Conservation (phyloP, 345 rosid species). For the Acer negundo region DNA sequence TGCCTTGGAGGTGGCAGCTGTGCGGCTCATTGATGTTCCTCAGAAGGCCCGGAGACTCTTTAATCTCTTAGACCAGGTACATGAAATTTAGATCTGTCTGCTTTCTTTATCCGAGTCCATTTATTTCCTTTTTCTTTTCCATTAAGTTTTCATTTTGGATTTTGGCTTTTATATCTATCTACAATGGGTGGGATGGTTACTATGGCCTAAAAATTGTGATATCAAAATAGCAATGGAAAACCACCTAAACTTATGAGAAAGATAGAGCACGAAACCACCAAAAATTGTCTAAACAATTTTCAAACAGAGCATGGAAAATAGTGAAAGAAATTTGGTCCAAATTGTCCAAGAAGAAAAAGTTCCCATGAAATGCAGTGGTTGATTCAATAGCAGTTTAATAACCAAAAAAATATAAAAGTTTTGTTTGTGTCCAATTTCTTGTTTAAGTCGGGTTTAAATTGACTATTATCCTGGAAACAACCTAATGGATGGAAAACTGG, state of each 20-base stretch:
- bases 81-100: slow-evolving; percentile 9
- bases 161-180: background rate
- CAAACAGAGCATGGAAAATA: background rate
- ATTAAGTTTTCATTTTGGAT: background rate
- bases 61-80: slow-evolving; percentile 90
- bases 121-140: background rate
- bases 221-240: background rate
- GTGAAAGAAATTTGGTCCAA: background rate
- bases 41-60: slow-evolving; percentile 84
- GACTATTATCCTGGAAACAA: background rate
- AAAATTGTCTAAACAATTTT: background rate
- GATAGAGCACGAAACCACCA: background rate
- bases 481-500: background rate
- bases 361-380: background rate
- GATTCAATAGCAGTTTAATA: background rate
- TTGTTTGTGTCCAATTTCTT: background rate
- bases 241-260: background rate
- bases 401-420: background rate
- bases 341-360: background rate
- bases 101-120: background rate
- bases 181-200: background rate
- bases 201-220: background rate
- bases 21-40: slow-evolving; percentile 80
- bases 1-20: slow-evolving; percentile 85
- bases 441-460: background rate